Percentiles rank a stretch among this genome's conserved stretches.
Conservation (phyloP, 768 basidiomycete genomes). For the Boletus reticulatus region DNA sequence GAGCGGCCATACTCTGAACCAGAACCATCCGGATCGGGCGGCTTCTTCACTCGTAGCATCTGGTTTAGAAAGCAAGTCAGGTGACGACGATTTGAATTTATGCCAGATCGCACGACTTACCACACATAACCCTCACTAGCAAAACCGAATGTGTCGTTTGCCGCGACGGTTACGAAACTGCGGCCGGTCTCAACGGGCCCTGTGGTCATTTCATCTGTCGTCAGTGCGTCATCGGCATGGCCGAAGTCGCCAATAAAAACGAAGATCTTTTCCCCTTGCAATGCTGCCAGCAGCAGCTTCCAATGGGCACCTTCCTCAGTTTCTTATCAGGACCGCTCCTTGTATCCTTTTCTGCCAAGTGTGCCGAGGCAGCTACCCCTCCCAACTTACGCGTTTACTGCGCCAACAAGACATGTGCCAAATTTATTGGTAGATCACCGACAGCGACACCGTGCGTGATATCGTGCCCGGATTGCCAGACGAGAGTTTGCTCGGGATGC, state of each 20-base stretch:
- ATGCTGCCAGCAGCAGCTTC: slow-evolving; percentile 45
- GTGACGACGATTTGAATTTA: not conserved
- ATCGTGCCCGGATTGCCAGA: slow-evolving; percentile 40
- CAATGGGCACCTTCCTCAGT: slow-evolving; percentile 25
- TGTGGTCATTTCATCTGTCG: slow-evolving; percentile 50
- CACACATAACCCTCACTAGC: not conserved
- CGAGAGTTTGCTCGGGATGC: slow-evolving; percentile 46
- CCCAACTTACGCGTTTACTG: slow-evolving; percentile 48
- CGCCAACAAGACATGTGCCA: slow-evolving; percentile 44
- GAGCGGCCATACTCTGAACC: not conserved
- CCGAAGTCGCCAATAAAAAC: slow-evolving; percentile 41
- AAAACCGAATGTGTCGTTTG: slow-evolving; percentile 40
- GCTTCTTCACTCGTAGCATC: too few relatives aligned
- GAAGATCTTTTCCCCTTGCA: slow-evolving; percentile 51
- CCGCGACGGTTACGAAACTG: slow-evolving; percentile 28
- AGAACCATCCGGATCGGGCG: not conserved
- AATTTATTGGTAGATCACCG: slow-evolving; percentile 45
- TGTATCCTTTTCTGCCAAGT: slow-evolving; percentile 39
- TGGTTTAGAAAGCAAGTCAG: not conserved
- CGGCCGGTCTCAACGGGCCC: slow-evolving; percentile 32
- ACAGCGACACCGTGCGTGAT: slow-evolving; percentile 22
- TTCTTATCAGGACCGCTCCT: slow-evolving; percentile 33
- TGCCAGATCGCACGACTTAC: not conserved
- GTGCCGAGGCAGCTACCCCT: slow-evolving; percentile 45
- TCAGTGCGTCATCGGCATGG: slow-evolving; percentile 43